Conservation (phyloP, 2,329 filamentous ascomycete genomes). For the Phaeoacremonium minimum region DNA sequence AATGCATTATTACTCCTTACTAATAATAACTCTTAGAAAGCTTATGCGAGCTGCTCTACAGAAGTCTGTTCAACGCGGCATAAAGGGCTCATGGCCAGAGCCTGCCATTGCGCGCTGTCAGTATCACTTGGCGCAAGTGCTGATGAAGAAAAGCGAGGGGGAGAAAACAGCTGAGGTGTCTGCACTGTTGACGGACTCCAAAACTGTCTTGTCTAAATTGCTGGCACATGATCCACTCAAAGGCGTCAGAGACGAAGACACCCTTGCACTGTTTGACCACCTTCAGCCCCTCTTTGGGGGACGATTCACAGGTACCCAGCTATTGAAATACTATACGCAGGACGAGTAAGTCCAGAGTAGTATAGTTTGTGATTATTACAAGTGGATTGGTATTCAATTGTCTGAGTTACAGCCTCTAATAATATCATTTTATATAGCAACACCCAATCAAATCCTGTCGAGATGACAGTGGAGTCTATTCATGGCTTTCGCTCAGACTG, state of each 20-base stretch:
- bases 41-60: conserved; percentile 2
- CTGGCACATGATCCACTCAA: conserved; percentile 4
- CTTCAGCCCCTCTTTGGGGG: conserved; percentile 7
- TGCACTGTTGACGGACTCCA: conserved; percentile 2
- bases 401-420: not conserved
- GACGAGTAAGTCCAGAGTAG: not conserved
- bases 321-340: not conserved
- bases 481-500: not conserved
- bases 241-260: conserved; percentile 5
- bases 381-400: not conserved
- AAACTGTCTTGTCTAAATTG: conserved; percentile 4
- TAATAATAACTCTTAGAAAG: too few relatives aligned
- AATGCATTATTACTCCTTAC: too few relatives aligned
- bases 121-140: conserved; percentile 4
- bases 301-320: not conserved
- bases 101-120: conserved; percentile 4
- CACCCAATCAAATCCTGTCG: not conserved
- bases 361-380: not conserved
- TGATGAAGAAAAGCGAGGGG: not conserved
- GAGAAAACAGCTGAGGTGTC: not conserved
- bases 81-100: conserved; percentile 6
- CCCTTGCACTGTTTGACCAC: conserved; percentile 5
- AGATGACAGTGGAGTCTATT: not conserved
- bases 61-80: not conserved
- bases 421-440: too few relatives aligned